Evolutionary conservation across 345 rosid species (phyloP).

Genomic region (Citrus hindsii): DNA sequence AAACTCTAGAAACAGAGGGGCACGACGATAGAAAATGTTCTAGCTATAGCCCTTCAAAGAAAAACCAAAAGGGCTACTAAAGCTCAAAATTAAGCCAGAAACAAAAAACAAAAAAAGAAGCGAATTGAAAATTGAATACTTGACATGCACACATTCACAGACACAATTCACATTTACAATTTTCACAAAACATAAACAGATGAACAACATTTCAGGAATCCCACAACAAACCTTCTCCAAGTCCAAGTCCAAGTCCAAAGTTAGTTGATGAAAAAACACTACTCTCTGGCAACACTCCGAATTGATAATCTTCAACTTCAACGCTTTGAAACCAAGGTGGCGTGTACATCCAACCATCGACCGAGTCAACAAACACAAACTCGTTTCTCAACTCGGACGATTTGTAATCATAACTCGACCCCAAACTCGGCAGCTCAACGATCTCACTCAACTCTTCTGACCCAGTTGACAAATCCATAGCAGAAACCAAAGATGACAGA

Average conservation of each 20-base stretch:
- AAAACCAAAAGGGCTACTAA: slow-evolving; percentile 20
- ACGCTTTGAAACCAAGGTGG: slow-evolving; percentile 43
- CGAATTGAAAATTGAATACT: background rate
- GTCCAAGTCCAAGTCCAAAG: background rate
- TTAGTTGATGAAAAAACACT: slow-evolving; percentile 2
- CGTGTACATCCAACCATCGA: slow-evolving; percentile 39
- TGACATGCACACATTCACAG: slow-evolving; percentile 2
- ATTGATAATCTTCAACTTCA: slow-evolving; percentile 35
- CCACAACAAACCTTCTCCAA: slow-evolving; percentile 32
- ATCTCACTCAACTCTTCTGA: slow-evolving; percentile 75
- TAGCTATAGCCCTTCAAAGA: slow-evolving; percentile 16
- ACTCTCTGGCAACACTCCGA: slow-evolving; percentile 3
- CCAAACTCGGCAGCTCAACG: slow-evolving; percentile 74
- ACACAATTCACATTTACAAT: background rate
- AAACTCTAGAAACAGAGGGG: background rate
- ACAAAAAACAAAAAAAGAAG: background rate
- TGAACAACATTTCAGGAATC: slow-evolving; percentile 8
- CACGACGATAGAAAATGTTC: background rate
- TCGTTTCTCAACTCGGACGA: slow-evolving; percentile 32
- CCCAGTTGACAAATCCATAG: slow-evolving; percentile 47
- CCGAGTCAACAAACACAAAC: slow-evolving; percentile 47
- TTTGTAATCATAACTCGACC: slow-evolving; percentile 31
- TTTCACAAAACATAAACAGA: background rate
- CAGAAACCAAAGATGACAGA: slow-evolving; percentile 45
- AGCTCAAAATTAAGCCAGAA: background rate